A percentile compares a stretch with the other conserved stretches of the same genome.
Conservation (phyloP, 2,329 filamentous ascomycete species). For the Fusarium torreyae region DNA sequence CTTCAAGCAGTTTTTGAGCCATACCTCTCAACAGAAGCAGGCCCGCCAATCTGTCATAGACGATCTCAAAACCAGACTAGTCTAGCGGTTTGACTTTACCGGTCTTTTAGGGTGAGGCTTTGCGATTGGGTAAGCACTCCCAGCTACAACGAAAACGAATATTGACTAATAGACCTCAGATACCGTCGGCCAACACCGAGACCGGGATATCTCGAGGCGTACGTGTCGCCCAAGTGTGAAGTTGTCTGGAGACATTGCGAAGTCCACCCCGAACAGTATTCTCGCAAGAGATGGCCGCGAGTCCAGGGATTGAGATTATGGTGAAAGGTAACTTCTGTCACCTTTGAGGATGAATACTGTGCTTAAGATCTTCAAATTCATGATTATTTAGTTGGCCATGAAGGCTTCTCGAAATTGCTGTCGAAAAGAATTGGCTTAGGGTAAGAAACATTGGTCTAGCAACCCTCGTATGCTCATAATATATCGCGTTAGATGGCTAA, state of each 20-base stretch:
- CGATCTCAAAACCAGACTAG: background rate
- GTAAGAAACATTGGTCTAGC: too few species aligned
- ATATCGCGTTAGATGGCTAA: too few species aligned
- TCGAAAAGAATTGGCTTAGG: too few species aligned
- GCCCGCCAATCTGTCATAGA: background rate
- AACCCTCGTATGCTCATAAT: too few species aligned
- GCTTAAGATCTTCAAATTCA: too few species aligned
- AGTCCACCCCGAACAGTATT: background rate
- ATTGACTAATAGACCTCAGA: accelerated
- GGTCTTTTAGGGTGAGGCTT: background rate
- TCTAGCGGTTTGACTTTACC: background rate
- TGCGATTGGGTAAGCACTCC: background rate
- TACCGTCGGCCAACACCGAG: background rate
- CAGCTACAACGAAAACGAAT: too few species aligned
- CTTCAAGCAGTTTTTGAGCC: background rate
- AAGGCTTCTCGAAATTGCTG: too few species aligned
- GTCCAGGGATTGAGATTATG: too few species aligned
- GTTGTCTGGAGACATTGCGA: background rate
- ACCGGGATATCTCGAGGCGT: background rate
- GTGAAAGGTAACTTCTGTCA: too few species aligned
- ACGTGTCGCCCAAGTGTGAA: background rate
- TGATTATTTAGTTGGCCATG: too few species aligned
- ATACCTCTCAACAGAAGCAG: background rate
- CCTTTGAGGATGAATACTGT: too few species aligned
- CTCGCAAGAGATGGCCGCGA: background rate